Base-by-base conservation (phyloP, 345 rosid genomes). In the Mallotus nudiflorus region DNA sequence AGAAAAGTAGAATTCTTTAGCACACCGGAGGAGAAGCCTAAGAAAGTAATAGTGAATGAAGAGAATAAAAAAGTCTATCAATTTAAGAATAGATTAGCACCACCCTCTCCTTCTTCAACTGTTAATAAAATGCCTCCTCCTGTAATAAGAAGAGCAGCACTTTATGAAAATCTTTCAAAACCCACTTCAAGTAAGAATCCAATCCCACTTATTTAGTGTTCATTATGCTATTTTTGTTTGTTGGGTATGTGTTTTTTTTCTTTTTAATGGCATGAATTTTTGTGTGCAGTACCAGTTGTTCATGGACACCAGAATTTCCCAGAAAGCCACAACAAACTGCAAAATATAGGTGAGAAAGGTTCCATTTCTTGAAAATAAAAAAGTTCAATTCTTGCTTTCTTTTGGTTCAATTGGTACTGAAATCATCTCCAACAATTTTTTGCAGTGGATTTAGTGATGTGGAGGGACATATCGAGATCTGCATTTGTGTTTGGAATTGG, bases 401-500 rank as follows among this genome's bases (percentile, higher is more conserved):
- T 15, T n/a, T 65, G 10, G 0, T 11, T 62, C 12, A 18, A 22
- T 57, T 5, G 25, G 68, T 4, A n/a, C 16, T 66, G 12, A 29
- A 51, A 20, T 67, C 20, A 7, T 20, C 46, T 46, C 6, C 6
- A 14, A 40, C 57, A 19, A 6, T 56, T n/a, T 19, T 24, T 65
- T 72, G 61, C 89, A 95, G 99, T 85, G 85, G 99, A 95, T 83
- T 75, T 95, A 55, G 91, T 90, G 54, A 87, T 95, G 97, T 95
- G 99, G 99, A 92, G 89, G 79, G 96, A 95, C 65, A 81, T 69
- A 52, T 82, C 90, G 40, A 89, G 85, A 77, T 89, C 99, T 15
- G 83, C 97, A 31, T 80, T 92, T 58, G 86, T 84, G 31, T 95
- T 95, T 70, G 96, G 93, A 54, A 67, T 89, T 55, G 99, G 99